A percentile compares a stretch with the other conserved stretches of the same genome.
phyloP scores from a whole-genome alignment of 2,329 filamentous ascomycete species.

The Huntiella decipiens region DNA sequence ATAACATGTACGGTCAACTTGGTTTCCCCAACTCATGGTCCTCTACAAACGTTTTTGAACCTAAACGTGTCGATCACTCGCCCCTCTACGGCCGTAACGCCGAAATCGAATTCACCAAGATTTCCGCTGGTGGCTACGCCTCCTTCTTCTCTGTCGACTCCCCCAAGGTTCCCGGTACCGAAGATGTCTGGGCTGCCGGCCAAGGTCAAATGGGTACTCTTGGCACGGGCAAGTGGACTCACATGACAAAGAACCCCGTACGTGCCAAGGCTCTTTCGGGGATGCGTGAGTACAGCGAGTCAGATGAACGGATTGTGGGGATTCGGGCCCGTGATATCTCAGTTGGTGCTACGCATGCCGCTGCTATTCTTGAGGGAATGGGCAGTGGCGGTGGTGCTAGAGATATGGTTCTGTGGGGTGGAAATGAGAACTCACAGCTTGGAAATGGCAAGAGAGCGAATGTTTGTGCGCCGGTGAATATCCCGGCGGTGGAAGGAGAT shows the following conservation, averaged over 20 bases:
- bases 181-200: conserved; percentile 75
- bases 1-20: conserved; percentile 80
- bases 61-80: neutral
- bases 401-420: conserved; percentile 84
- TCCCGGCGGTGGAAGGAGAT: conserved; percentile 52
- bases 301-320: conserved; percentile 43
- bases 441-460: conserved; percentile 84
- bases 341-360: conserved; percentile 62
- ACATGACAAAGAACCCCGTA: conserved; percentile 56
- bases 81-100: conserved; percentile 7
- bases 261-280: conserved; percentile 73
- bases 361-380: conserved; percentile 68
- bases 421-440: conserved; percentile 84
- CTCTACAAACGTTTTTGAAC: conserved; percentile 3
- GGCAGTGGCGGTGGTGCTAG: conserved; percentile 40
- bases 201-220: conserved; percentile 68
- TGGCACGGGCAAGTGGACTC: conserved; percentile 77
- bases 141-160: conserved; percentile 61
- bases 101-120: conserved; percentile 14
- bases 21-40: conserved; percentile 63
- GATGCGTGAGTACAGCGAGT: conserved; percentile 75
- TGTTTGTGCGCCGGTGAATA: conserved; percentile 53
- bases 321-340: conserved; percentile 59
- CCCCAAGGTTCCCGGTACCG: conserved; percentile 29
- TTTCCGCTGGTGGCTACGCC: conserved; percentile 72